phyloP scores from a whole-genome alignment of 2,329 filamentous ascomycete species.

The Pseudofabraea citricarpa region DNA sequence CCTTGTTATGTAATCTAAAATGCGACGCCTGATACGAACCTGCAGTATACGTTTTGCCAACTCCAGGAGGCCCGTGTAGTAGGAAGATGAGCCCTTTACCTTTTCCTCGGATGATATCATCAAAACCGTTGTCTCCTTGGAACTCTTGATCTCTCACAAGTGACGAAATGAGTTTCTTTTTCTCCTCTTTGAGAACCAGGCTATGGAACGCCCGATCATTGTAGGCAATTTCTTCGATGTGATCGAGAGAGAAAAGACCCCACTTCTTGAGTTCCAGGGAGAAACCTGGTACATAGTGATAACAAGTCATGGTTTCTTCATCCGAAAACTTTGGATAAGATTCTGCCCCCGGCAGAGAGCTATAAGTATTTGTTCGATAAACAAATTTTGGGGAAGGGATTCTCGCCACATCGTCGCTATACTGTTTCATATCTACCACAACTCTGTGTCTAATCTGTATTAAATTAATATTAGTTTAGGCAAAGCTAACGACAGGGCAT shows the following conservation, averaged over 20 bases:
- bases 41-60: conserved; percentile 21
- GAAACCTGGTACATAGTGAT: not conserved
- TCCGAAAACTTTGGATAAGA: not conserved
- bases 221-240: not conserved
- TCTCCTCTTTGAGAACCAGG: not conserved
- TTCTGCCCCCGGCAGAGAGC: not conserved
- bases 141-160: conserved; percentile 7
- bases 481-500: not conserved
- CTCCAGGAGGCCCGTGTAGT: conserved; percentile 5
- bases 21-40: not conserved
- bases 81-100: conserved; percentile 8
- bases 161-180: not conserved
- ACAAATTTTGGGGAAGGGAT: not conserved
- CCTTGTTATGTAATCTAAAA: not conserved
- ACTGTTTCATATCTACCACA: not conserved
- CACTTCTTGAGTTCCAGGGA: not conserved
- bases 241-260: not conserved
- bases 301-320: not conserved
- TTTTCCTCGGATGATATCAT: conserved; percentile 21
- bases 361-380: not conserved
- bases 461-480: not conserved
- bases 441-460: not conserved
- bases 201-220: not conserved
- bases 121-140: conserved; percentile 10
- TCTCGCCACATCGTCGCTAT: not conserved